A percentile compares a stretch with the other conserved stretches of the same genome.
Evolutionary conservation across 2,329 filamentous ascomycete species (phyloP).

Genomic region (Microcyclospora tardicrescens): DNA sequence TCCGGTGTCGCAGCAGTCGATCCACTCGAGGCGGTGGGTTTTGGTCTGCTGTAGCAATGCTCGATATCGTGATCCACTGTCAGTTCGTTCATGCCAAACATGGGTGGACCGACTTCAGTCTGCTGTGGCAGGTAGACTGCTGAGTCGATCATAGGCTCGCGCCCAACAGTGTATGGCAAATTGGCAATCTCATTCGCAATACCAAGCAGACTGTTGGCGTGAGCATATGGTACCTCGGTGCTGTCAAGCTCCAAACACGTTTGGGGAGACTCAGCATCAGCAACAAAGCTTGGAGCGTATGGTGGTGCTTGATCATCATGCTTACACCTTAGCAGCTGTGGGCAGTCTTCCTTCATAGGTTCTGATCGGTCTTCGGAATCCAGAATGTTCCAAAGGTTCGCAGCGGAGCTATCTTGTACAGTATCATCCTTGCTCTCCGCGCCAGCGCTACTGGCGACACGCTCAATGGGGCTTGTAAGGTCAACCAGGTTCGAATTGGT

Average conservation of each 20-base stretch:
- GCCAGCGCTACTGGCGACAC: neutral
- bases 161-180: constrained; percentile 4
- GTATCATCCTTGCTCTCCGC: constrained; percentile 4
- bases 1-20: no score
- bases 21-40: no score
- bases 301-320: constrained; percentile 1
- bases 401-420: constrained; percentile 6
- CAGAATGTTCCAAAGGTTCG: constrained; percentile 18
- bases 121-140: constrained; percentile 7
- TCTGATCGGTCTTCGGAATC: neutral
- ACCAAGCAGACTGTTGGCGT: constrained; percentile 17
- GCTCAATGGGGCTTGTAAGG: neutral
- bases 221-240: constrained; percentile 14
- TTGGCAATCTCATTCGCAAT: constrained; percentile 10
- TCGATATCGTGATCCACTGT: constrained; percentile 8
- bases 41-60: no score
- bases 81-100: constrained; percentile 10
- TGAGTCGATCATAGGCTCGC: constrained; percentile 6
- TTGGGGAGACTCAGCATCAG: neutral
- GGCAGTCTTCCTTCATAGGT: neutral
- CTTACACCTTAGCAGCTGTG: constrained; percentile 3
- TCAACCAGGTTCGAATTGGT: neutral
- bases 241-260: constrained; percentile 11
- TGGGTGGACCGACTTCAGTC: neutral
- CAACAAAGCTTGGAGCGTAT: constrained; percentile 1